Evolutionary conservation across 208 protist genomes (phyloP), one percentile per base, ranked within the genome.

Genomic region (Strigomonas culicis): DNA sequence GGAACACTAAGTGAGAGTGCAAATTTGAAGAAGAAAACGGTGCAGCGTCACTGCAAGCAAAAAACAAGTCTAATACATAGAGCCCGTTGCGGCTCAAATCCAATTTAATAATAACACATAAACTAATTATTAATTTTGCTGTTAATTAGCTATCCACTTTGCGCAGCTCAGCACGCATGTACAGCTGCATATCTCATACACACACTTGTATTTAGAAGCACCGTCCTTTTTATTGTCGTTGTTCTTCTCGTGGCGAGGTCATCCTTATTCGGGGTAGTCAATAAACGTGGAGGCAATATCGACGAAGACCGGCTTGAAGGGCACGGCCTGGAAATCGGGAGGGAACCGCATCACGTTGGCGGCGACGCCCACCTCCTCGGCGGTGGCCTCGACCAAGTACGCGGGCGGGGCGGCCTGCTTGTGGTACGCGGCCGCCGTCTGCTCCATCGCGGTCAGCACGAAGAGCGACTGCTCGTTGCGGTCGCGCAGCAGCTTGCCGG

Each of bases 291-390:
- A 80, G 8, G 89, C 89, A 50, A 92, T 86, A 59, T 95, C 89
- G 0, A 91, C 84, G 76, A 92, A 95, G 27, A 86, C 77, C 0
- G 89, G 86, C 75, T 95, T 95, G 72, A 76, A 86, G 27, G 86
- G 72, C n/a, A 80, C 79, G 11, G 84, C 70, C 55, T 91, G 86
- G 61, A 84, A 92, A 56, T 86, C 77, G 11, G 89, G 86, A n/a
- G 89, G 89, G 63, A 95, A 95, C 21, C 72, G 78, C 25, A 83
- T 68, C 3, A 92, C 70, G 24, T 79, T 79, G 64, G 83, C 58
- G 22, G 88, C 85, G n/a, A 88, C 79, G 17, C 41, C 63, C 27
- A 79, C 75, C 47, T 62, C 53, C 10, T 73, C 58, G 4, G 64
- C 72, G 22, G 27, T 59, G 2, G 79, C 75, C 51, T 86, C 76